Conservation (phyloP, 2,329 filamentous ascomycete genomes). For the Ophiostoma australiae region DNA sequence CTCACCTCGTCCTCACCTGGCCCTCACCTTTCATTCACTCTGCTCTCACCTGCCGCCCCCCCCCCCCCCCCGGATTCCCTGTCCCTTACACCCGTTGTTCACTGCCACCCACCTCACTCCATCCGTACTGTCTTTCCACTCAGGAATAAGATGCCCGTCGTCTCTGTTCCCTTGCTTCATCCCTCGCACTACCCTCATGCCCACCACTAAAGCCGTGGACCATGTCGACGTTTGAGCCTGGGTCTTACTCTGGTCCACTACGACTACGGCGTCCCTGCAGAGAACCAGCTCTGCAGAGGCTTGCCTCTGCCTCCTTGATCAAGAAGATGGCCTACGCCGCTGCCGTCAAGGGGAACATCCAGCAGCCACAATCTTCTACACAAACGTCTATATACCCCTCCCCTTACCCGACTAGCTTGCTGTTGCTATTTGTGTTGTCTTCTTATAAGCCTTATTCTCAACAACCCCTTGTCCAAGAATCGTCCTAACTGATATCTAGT, state of each 20-base stretch:
- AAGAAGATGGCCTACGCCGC: slow-evolving; percentile 23
- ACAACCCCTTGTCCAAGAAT: neutral
- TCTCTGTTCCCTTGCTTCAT: neutral
- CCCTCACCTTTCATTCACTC: neutral
- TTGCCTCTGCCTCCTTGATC: slow-evolving; percentile 16
- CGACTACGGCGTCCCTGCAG: slow-evolving; percentile 21
- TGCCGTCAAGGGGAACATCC: slow-evolving; percentile 23
- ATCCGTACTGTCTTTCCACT: neutral
- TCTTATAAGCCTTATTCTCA: neutral
- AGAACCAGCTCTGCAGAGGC: slow-evolving; percentile 19
- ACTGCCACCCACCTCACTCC: neutral
- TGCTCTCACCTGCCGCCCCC: neutral
- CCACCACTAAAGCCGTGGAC: neutral
- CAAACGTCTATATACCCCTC: neutral
- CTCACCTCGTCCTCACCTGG: neutral
- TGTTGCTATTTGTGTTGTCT: neutral
- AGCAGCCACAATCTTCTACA: neutral
- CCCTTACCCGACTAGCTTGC: neutral
- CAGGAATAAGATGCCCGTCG: neutral
- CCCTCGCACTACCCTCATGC: neutral
- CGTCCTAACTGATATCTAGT: slow-evolving; percentile 40
- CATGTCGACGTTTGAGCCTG: slow-evolving; percentile 21
- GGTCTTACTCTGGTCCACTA: slow-evolving; percentile 20
- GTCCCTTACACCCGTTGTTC: neutral
- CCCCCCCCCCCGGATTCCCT: neutral